These are phyloP conservation scores for Didymella arachidicola DNA, from an alignment of 2,329 filamentous ascomycete genomes.

Conservation along the genomic window DNA sequence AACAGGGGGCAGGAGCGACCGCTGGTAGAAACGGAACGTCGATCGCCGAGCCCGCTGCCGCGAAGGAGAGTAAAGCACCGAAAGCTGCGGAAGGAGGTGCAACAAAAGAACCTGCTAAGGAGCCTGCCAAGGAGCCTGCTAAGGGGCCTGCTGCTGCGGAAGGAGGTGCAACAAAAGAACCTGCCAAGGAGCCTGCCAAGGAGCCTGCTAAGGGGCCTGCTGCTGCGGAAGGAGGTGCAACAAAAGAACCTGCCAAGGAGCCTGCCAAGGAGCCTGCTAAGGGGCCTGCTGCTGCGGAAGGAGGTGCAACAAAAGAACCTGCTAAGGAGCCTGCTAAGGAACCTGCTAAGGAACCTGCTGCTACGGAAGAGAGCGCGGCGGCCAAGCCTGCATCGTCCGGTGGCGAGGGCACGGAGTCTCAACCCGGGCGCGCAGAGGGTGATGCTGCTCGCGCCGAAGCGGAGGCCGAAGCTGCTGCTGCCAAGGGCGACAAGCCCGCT, in stretches of 20 bases:
- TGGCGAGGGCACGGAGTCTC: slow-evolving; percentile 26
- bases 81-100: slow-evolving; percentile 9
- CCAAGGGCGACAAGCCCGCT: slow-evolving; percentile 27
- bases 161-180: no score
- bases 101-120: background rate
- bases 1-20: slow-evolving; percentile 1
- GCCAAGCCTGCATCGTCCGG: slow-evolving; percentile 10
- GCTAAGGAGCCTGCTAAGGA: no score
- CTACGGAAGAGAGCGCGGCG: slow-evolving; percentile 1
- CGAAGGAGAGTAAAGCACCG: slow-evolving; percentile 6
- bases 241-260: background rate
- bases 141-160: no score
- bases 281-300: no score
- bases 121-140: slow-evolving; percentile 11
- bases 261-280: slow-evolving; percentile 7
- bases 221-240: no score
- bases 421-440: slow-evolving; percentile 35
- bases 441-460: slow-evolving; percentile 25
- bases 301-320: no score
- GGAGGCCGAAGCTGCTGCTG: slow-evolving; percentile 24
- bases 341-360: background rate
- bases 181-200: no score
- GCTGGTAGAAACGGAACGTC: slow-evolving; percentile 12
- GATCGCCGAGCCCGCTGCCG: slow-evolving; percentile 5
- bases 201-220: no score